Evolutionary conservation across 768 basidiomycete species (phyloP).

Genomic region (Termitomyces sp.): DNA sequence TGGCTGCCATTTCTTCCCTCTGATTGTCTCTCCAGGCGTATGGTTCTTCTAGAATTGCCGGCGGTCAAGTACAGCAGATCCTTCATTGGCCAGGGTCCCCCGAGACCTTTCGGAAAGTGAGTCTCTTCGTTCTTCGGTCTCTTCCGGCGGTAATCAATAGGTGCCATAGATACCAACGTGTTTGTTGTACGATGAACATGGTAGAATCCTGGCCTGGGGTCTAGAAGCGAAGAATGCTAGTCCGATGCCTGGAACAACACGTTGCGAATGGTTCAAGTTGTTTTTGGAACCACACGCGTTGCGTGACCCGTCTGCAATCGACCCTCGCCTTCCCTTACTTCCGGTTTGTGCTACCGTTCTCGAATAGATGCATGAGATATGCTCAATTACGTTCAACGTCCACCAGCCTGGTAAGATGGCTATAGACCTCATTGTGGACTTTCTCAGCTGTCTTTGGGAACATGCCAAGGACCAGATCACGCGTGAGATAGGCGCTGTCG

Average conservation of each 20-base stretch:
- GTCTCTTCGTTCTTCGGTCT: conserved; percentile 11
- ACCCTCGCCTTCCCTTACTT: conserved; percentile 75
- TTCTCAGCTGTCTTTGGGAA: conserved; percentile 80
- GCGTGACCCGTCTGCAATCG: conserved; percentile 66
- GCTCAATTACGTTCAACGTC: conserved; percentile 15
- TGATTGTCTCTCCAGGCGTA: conserved; percentile 56
- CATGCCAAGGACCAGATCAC: conserved; percentile 87
- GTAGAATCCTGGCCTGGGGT: conserved; percentile 80
- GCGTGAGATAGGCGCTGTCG: conserved; percentile 81
- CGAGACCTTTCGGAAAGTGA: conserved; percentile 82
- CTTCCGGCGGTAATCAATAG: conserved; percentile 7
- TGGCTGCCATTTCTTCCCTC: background rate
- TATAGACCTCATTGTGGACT: conserved; percentile 80
- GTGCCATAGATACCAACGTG: conserved; percentile 68
- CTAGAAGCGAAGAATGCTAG: conserved; percentile 83
- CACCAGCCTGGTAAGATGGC: conserved; percentile 70
- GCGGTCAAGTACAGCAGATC: conserved; percentile 81
- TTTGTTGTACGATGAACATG: conserved; percentile 73
- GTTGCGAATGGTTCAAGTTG: conserved; percentile 76
- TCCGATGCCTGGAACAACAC: conserved; percentile 59
- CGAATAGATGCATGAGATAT: background rate
- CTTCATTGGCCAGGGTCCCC: conserved; percentile 83
- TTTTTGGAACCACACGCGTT: conserved; percentile 82
- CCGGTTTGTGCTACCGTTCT: conserved; percentile 54
- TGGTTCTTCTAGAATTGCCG: conserved; percentile 80